A percentile compares a stretch with the other conserved stretches of the same genome.
Evolutionary conservation across 108 stramenopile species (phyloP).

Genomic region (Cylindrotheca fusiformis): DNA sequence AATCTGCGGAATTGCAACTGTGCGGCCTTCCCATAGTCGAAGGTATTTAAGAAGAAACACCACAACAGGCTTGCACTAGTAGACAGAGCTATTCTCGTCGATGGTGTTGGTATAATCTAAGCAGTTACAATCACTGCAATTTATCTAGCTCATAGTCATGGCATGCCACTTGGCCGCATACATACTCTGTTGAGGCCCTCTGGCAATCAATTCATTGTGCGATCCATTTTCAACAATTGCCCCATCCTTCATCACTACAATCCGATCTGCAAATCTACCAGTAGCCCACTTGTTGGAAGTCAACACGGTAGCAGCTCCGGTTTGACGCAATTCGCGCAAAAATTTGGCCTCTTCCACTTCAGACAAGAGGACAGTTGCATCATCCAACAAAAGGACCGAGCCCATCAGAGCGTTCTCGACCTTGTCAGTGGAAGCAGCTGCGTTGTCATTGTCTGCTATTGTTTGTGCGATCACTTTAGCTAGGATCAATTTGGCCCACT

Average conservation of each 20-base stretch:
- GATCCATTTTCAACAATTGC: slow-evolving; percentile 81
- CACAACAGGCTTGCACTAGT: too few relatives aligned
- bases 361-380: slow-evolving; percentile 61
- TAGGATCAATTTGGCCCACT: slow-evolving; percentile 82
- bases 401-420: slow-evolving; percentile 72
- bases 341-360: slow-evolving; percentile 78
- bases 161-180: slow-evolving; percentile 86
- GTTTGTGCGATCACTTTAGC: slow-evolving; percentile 75
- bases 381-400: slow-evolving; percentile 79
- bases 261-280: slow-evolving; percentile 79
- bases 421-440: slow-evolving; percentile 43
- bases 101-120: too few relatives aligned
- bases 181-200: slow-evolving; percentile 76
- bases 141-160: slow-evolving; percentile 60
- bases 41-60: too few relatives aligned
- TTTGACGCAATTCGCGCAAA: slow-evolving; percentile 56
- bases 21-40: too few relatives aligned
- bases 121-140: too few relatives aligned
- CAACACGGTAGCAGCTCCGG: slow-evolving; percentile 77
- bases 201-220: slow-evolving; percentile 70
- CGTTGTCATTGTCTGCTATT: slow-evolving; percentile 73
- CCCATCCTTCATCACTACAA: slow-evolving; percentile 75
- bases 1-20: too few relatives aligned
- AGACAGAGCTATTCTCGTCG: too few relatives aligned
- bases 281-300: slow-evolving; percentile 79